Percentiles rank a stretch among this genome's conserved stretches.
These are phyloP conservation scores for Penicillium sclerotiorum DNA, from an alignment of 2,329 filamentous ascomycete genomes.

Conservation along the genomic window DNA sequence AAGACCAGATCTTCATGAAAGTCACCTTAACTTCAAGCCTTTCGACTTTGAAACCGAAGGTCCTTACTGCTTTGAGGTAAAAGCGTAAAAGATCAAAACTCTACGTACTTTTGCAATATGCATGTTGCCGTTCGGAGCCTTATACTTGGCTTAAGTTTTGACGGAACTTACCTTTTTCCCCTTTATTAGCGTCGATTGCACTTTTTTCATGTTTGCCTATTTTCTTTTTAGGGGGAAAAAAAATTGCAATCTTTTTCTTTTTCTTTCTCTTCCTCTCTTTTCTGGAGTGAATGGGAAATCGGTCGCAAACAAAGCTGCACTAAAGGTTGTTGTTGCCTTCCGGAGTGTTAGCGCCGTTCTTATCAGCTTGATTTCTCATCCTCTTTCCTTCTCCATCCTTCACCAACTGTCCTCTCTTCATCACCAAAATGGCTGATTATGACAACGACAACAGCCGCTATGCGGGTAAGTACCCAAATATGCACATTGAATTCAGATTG, in stretches of 20 bases:
- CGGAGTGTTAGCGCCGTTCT: slow-evolving; percentile 21
- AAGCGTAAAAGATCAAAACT: too few relatives aligned
- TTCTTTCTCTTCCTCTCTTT: not conserved
- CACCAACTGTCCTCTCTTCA: slow-evolving; percentile 21
- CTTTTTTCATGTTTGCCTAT: not conserved
- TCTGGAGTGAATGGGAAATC: not conserved
- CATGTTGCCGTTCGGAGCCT: too few relatives aligned
- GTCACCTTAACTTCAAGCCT: too few relatives aligned
- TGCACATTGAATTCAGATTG: too few relatives aligned
- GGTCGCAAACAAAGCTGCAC: not conserved
- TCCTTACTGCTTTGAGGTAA: too few relatives aligned
- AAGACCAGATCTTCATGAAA: too few relatives aligned
- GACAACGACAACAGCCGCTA: slow-evolving; percentile 67
- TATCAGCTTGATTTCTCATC: slow-evolving; percentile 23
- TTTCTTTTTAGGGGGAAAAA: not conserved
- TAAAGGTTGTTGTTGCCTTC: slow-evolving; percentile 23
- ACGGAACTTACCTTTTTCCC: too few relatives aligned
- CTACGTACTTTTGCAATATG: too few relatives aligned
- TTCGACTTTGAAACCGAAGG: too few relatives aligned
- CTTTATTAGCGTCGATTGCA: too few relatives aligned
- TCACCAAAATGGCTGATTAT: slow-evolving; percentile 57
- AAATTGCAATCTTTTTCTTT: not conserved
- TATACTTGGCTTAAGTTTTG: too few relatives aligned
- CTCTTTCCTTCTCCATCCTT: slow-evolving; percentile 24
- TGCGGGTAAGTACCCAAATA: slow-evolving; percentile 69